Evolutionary conservation across 2,329 filamentous ascomycete species (phyloP).

Genomic region (Fulvia fulva): DNA sequence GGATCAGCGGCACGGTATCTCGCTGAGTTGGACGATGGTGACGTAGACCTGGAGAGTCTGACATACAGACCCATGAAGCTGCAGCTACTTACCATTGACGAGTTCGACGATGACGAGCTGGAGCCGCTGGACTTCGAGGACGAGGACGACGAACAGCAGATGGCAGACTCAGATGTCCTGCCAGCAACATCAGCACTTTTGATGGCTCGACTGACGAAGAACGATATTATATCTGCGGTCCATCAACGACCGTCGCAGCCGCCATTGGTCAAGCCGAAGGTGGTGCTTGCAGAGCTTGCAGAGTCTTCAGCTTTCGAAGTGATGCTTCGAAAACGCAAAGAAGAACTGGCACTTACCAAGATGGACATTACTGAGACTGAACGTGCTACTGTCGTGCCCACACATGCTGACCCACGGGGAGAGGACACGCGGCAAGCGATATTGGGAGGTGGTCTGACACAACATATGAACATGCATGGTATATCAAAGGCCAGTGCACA

Average conservation of each 20-base stretch:
- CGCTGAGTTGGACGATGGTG: slow-evolving; percentile 30
- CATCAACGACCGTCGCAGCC: not conserved
- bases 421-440: not conserved
- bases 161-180: not conserved
- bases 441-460: not conserved
- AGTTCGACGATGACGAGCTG: slow-evolving; percentile 38
- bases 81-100: slow-evolving; percentile 40
- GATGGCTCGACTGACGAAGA: not conserved
- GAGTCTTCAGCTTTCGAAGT: not conserved
- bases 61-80: slow-evolving; percentile 49
- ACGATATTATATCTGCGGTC: not conserved
- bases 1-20: slow-evolving; percentile 37
- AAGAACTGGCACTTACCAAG: not conserved
- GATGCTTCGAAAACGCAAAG: not conserved
- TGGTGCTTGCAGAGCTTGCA: not conserved
- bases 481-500: not conserved
- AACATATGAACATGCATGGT: not conserved
- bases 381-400: not conserved
- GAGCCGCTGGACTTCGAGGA: slow-evolving; percentile 14
- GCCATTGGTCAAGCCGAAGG: not conserved
- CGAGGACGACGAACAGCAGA: slow-evolving; percentile 9
- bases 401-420: not conserved
- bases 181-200: not conserved
- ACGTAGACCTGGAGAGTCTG: slow-evolving; percentile 39
- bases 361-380: not conserved